Base-by-base conservation (phyloP, 768 basidiomycete species). In the Suillus fuscotomentosus region DNA sequence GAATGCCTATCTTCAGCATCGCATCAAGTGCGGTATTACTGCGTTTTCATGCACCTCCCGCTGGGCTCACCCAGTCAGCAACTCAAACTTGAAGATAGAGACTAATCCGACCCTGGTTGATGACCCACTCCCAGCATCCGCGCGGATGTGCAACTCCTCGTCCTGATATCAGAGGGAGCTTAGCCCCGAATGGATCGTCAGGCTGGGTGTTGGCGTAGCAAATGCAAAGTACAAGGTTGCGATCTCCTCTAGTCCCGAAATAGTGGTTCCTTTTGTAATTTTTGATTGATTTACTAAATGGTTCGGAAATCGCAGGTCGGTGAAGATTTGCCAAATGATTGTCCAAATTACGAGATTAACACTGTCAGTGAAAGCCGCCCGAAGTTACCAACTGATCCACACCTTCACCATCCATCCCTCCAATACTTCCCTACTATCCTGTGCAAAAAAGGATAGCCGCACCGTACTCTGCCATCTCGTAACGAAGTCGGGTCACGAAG, bases 161-260 rank as follows among this genome's bases (percentile, higher is more conserved):
- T 14, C 50, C 7, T 9, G 24, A 24, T 3, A 27, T 50, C 24
- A 27, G 24, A 8, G 17, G 20, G 27, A 20, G 27, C 17, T 31
- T 11, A 31, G 14, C 89, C 50, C 14, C 91, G 60, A 98, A 76
- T 9, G 95, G 90, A 72, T 96, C 96, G 5, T 81, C 86, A 13
- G 86, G 83, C 73, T 88, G 84, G 60, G 78, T 75, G 64, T 89
- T 61, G 94, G 91, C 43, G 88, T 88, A 11, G 92, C 90, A 55
- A 98, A 89, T 8, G 88, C 89, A 77, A 98, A 98, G 77, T 93
- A 95, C 31, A 95, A 75, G 20, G 82, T 82, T 5, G 84, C 87
- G 57, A 27, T 14, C 22, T 24, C 22, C 13, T 15, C 14, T 47
- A 15, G 50, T 17, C 24, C 27, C 31, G 3, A 34, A 54, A 20